Evolutionary conservation across 1,284 basidiomycete genomes (phyloP), one percentile per base, ranked within the genome.

Genomic region (Xerocomus minutiporus): DNA sequence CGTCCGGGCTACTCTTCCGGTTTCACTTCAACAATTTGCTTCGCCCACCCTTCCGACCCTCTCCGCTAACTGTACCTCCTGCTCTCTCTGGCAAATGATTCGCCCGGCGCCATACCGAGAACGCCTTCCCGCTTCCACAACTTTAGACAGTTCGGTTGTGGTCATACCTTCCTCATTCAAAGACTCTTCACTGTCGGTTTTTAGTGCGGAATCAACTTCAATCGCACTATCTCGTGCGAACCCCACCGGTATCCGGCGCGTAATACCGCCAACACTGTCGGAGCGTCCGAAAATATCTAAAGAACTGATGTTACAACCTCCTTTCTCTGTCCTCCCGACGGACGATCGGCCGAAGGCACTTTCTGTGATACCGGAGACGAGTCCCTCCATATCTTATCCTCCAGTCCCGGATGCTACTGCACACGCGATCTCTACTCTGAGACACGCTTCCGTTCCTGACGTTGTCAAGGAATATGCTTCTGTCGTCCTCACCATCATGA

Each of bases 171-270:
- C 81, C 3, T 73, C 80, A 1, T 57, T 77, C 48, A 82, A 78
- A 62, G 82, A 84, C 39, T 65, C 79, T 46, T 78, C 81, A 0
- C 61, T 86, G 26, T 80, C 83, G 0, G 70, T 84, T 13, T 76
- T 82, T 57, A 59, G 42, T 23, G 52, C 51, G 12, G 68, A 71
- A 23, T 65, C 64, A 4, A 69, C 68, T 4, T 68, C 69, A 1
- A 42, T 63, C 17, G 56, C 50, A 9, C 8, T 70, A 1, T 52
- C 56, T 9, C 55, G 54, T 40, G 44, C 50, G 8, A 60, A 57
- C 26, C 56, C 67, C 8, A 55, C 63, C 8, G 42, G 44, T 48
- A 48, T 59, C 35, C 61, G 57, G n/a, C 63, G 63, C 34, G 56
- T 46, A 55, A 60, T 52, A 41, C 59, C 61, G 32, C 50, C 59